Conservation (phyloP, 1,284 basidiomycete species). For the Cryptococcus sp. region DNA sequence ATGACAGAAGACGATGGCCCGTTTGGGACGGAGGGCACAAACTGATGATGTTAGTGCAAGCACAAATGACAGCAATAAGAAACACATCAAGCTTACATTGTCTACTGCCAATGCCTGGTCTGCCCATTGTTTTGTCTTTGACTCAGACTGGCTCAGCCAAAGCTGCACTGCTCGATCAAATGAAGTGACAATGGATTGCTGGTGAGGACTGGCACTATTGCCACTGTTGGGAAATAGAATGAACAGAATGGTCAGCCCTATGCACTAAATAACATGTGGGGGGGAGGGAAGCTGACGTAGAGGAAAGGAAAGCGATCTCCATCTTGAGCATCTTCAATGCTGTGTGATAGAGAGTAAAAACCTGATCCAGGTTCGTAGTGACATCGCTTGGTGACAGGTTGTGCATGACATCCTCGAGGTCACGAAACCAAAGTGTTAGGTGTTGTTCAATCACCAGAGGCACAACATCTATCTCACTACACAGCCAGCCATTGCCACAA, state of each 20-base stretch:
- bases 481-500: background rate
- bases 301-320: slow-evolving; percentile 63
- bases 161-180: slow-evolving; percentile 74
- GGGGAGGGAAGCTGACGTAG: too few relatives aligned
- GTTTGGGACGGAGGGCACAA: slow-evolving; percentile 75
- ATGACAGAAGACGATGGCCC: slow-evolving; percentile 93
- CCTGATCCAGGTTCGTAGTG: slow-evolving; percentile 78
- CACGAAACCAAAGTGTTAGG: slow-evolving; percentile 70
- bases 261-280: too few relatives aligned
- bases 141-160: slow-evolving; percentile 87
- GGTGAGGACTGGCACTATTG: too few relatives aligned
- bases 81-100: slow-evolving; percentile 56
- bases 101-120: slow-evolving; percentile 85
- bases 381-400: slow-evolving; percentile 43
- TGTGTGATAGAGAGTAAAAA: slow-evolving; percentile 78
- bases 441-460: slow-evolving; percentile 69
- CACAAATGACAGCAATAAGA: background rate
- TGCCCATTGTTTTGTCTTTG: slow-evolving; percentile 91
- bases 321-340: slow-evolving; percentile 61
- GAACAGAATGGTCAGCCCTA: too few relatives aligned
- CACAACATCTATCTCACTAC: slow-evolving; percentile 72
- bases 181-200: too few relatives aligned
- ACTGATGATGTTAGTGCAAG: slow-evolving; percentile 53
- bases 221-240: too few relatives aligned
- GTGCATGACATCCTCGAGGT: slow-evolving; percentile 62